These are phyloP conservation scores for Beauveria brongniartii DNA, from an alignment of 2,329 filamentous ascomycete species.

Conservation along the genomic window DNA sequence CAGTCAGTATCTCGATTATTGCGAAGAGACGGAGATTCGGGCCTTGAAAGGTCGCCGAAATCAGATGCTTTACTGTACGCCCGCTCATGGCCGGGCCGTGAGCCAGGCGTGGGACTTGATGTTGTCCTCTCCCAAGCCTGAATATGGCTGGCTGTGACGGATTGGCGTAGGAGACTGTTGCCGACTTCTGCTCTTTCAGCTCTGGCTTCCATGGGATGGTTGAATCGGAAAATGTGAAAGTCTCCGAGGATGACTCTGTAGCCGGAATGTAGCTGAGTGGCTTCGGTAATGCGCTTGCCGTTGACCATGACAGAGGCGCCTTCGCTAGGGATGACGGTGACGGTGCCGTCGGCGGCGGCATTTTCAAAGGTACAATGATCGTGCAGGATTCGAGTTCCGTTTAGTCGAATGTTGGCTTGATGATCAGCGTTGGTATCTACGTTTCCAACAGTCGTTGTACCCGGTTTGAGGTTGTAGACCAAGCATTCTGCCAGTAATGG, in stretches of 20 bases:
- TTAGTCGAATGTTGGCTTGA: conserved; percentile 82
- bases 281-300: conserved; percentile 78
- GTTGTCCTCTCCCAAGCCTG: conserved; percentile 47
- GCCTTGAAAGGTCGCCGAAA: conserved; percentile 60
- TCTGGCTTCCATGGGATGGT: conserved; percentile 90
- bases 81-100: conserved; percentile 64
- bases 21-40: conserved; percentile 65
- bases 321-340: conserved; percentile 83
- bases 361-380: conserved; percentile 96
- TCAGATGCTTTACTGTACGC: conserved; percentile 77
- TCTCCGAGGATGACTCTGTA: conserved; percentile 94
- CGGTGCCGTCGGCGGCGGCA: conserved; percentile 67
- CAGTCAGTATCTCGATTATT: conserved; percentile 81
- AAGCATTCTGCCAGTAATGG: conserved; percentile 91
- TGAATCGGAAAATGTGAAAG: conserved; percentile 98
- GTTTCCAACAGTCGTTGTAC: conserved; percentile 88
- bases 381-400: conserved; percentile 84
- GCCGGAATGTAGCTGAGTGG: conserved; percentile 79
- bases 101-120: conserved; percentile 54
- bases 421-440: conserved; percentile 71
- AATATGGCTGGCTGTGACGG: conserved; percentile 56
- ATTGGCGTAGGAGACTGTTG: conserved; percentile 79
- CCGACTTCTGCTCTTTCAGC: conserved; percentile 79
- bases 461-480: conserved; percentile 96
- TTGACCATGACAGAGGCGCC: conserved; percentile 99